A percentile compares a stretch with the other conserved stretches of the same genome.
phyloP scores from a whole-genome alignment of 2,329 filamentous ascomycete genomes.

The Trichoderma lentiforme region DNA sequence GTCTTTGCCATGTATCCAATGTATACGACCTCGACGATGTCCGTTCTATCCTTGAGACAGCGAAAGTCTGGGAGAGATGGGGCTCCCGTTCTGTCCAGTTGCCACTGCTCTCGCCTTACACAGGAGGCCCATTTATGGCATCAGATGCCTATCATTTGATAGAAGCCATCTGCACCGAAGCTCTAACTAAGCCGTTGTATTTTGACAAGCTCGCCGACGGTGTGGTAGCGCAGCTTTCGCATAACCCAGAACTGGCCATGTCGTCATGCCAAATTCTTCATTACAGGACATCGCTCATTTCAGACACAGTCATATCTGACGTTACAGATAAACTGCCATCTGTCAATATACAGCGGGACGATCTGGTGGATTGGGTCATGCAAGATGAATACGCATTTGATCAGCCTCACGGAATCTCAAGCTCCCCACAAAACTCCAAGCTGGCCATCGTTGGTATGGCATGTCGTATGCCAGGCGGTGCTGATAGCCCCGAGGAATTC shows the following conservation, averaged over 20 bases:
- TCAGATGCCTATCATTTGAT: neutral
- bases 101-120: neutral
- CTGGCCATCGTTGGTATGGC: slow-evolving; percentile 74
- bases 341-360: neutral
- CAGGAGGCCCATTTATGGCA: neutral
- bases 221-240: neutral
- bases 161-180: neutral
- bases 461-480: slow-evolving; percentile 43
- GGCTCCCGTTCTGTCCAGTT: neutral
- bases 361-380: neutral
- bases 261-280: neutral
- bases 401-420: neutral
- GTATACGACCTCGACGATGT: slow-evolving; percentile 30
- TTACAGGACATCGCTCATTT: neutral
- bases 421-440: slow-evolving; percentile 43
- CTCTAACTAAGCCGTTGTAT: neutral
- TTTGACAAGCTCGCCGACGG: neutral
- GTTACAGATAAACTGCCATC: neutral
- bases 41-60: neutral
- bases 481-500: slow-evolving; percentile 42
- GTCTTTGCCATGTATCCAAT: slow-evolving; percentile 40
- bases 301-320: neutral
- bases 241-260: neutral
- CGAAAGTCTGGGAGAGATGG: neutral
- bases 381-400: neutral